Evolutionary conservation across 257 asterid species (phyloP).

Genomic region (Jacaranda copaia): DNA sequence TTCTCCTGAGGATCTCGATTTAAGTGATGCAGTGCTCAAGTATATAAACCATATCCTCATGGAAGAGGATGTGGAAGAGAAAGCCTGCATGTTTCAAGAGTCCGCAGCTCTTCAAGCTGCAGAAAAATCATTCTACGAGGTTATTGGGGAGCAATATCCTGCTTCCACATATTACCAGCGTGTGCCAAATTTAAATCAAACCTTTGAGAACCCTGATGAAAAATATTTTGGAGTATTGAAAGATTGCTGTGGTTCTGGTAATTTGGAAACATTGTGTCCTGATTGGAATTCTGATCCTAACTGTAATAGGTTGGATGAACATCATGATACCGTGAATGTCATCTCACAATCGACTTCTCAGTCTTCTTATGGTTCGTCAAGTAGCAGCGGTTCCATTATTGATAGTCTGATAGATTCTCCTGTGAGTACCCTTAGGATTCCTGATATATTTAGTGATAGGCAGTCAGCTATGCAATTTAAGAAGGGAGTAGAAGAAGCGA

Average conservation of each 20-base stretch:
- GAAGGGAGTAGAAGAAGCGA: constrained; percentile 67
- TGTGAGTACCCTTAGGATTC: constrained; percentile 47
- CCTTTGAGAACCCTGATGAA: constrained; percentile 26
- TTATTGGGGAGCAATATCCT: constrained; percentile 55
- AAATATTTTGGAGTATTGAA: constrained; percentile 26
- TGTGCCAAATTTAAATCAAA: constrained; percentile 33
- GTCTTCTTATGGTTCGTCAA: constrained; percentile 48
- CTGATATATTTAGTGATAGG: constrained; percentile 55
- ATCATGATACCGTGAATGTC: constrained; percentile 28
- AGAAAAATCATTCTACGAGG: constrained; percentile 74
- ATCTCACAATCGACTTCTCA: constrained; percentile 41
- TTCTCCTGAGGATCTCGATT: constrained; percentile 60
- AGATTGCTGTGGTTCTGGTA: constrained; percentile 19
- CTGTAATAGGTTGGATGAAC: constrained; percentile 3
- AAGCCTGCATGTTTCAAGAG: constrained; percentile 67
- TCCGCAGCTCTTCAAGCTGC: constrained; percentile 75
- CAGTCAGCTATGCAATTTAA: constrained; percentile 60
- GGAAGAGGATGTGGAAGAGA: constrained; percentile 79
- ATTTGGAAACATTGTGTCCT: constrained; percentile 38
- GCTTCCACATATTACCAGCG: constrained; percentile 33
- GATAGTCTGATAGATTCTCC: constrained; percentile 62
- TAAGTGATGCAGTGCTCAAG: constrained; percentile 64
- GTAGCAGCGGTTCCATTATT: constrained; percentile 44
- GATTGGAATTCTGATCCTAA: constrained; percentile 43
- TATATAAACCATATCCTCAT: constrained; percentile 66